Evolutionary conservation across 2,329 filamentous ascomycete species (phyloP), one percentile per base, ranked within the genome.

Genomic region (Diaporthe ampelina): DNA sequence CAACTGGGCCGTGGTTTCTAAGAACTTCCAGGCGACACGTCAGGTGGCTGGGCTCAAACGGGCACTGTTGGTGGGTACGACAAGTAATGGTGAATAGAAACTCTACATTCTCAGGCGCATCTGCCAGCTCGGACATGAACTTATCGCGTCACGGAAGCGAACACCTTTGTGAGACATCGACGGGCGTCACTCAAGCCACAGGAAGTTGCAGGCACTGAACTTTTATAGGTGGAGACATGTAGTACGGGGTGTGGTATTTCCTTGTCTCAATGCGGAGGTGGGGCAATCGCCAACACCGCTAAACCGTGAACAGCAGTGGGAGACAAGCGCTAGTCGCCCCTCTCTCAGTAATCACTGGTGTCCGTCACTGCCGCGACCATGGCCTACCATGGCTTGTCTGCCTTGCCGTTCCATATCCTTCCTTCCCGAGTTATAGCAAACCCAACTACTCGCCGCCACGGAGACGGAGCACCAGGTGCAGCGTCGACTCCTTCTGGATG

Each of bases 401-500:
- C 40, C 40, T 43, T 17, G 45, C 45, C n/a, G 19, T 35, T 35
- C 29, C 43, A 19, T 37, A 50, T 26, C 24, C 40, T 10, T 29
- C 15, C 40, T 35, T 29, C 45, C 32, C 32, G 21, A 7, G 11
- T 13, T 40, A 32, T n/a, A 19, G 26, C 21, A 11, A 70, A 67
- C 73, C 74, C 74, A 76, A 75, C 80, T 86, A 88, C 81, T 87
- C 85, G 76, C 92, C 92, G 85, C 92, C 92, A 86, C 92, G 91
- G 35, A 94, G 89, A 84, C 92, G 91, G 72, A 94, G 90, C 67
- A 94, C 92, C 79, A 94, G 83, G 83, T 94, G 92, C 17, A 94
- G 88, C 1, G 92, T 94, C 7, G 90, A 92, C 81, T 94, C 92
- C 84, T 94, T 94, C 85, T 97, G 94, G 76, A 96, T 96, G 86